Evolutionary conservation across 2,329 filamentous ascomycete genomes (phyloP), one percentile per base, ranked within the genome.

Genomic region (Celoporthe dispersa): DNA sequence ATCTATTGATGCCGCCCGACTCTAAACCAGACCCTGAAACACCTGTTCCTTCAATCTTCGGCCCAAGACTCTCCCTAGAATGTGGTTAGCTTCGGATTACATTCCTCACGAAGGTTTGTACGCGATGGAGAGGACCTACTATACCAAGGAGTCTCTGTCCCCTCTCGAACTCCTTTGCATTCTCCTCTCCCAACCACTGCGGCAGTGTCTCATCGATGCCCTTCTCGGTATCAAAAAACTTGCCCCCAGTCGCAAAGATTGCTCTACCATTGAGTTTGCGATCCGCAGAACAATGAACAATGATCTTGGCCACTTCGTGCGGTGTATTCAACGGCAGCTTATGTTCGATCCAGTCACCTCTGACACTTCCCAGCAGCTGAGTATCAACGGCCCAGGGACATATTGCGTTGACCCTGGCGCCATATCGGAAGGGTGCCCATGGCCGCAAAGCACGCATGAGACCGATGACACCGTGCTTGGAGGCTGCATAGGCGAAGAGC

Each of bases 401-500:
- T n/a, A 85, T 77, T 5, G 80, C 81, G 72, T 85, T 85, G 25
- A 81, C 78, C 16, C 82, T 75, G 4, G 85, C 78, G 19, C 76
- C 75, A 33, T 80, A 76, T 59, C 77, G 73, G 2, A 74, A 71
- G 1, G 83, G 76, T 1, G 76, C 72, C 69, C 72, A 77, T 0
- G 72, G 73, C 48, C 82, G 78, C 37, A 86, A 75, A 25, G 81
- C 80, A 31, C 84, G 79, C 80, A 86, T 83, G 8, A 86, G 76
- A 0, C 85, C 85, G 37, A 84, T 78, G 0, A 87, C 80, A n/a
- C 82, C 84, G 71, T 86, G 84, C 73, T 87, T 86, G 7, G 80
- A 78, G 0, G 84, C 77, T 3, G 81, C 80, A 72, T 87, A 86
- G 33, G 84, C 78, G 64, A 82, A 81, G 1, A 86, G 75, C 0